phyloP scores from a whole-genome alignment of 768 basidiomycete genomes.

The Suillus fuscotomentosus region DNA sequence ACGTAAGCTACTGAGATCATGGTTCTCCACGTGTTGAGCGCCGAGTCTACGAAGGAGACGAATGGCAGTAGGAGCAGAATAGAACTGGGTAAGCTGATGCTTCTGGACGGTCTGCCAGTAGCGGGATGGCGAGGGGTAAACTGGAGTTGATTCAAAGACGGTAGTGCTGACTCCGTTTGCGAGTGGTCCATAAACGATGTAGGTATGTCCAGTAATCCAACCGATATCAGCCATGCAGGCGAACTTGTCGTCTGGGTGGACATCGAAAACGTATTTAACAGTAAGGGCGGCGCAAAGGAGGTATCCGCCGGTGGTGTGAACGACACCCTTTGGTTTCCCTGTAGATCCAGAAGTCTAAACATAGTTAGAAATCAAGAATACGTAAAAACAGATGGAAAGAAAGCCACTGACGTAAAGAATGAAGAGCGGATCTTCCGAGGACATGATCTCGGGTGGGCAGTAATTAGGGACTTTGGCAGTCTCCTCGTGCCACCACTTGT shows the following conservation, averaged over 20 bases:
- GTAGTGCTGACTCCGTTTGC: constrained; percentile 80
- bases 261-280: constrained; percentile 96
- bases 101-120: constrained; percentile 97
- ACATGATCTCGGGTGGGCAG: constrained; percentile 87
- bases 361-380: constrained; percentile 7
- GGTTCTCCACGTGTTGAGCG: constrained; percentile 75
- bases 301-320: constrained; percentile 88
- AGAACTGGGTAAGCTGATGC: constrained; percentile 94
- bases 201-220: constrained; percentile 98
- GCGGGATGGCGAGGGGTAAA: constrained; percentile 93
- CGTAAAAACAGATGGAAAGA: not conserved
- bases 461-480: constrained; percentile 78
- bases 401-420: constrained; percentile 86
- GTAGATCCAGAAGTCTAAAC: constrained; percentile 88
- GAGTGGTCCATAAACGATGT: constrained; percentile 96
- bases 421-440: constrained; percentile 94
- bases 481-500: constrained; percentile 98
- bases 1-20: constrained; percentile 81
- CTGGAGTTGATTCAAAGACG: constrained; percentile 95
- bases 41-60: constrained; percentile 86
- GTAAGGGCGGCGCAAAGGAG: constrained; percentile 89
- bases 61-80: constrained; percentile 93
- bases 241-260: constrained; percentile 94
- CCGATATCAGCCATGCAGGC: constrained; percentile 99
- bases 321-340: constrained; percentile 96